These are phyloP conservation scores for Apiosordaria backusii DNA, from an alignment of 495 filamentous ascomycete genomes.

Conservation along the genomic window DNA sequence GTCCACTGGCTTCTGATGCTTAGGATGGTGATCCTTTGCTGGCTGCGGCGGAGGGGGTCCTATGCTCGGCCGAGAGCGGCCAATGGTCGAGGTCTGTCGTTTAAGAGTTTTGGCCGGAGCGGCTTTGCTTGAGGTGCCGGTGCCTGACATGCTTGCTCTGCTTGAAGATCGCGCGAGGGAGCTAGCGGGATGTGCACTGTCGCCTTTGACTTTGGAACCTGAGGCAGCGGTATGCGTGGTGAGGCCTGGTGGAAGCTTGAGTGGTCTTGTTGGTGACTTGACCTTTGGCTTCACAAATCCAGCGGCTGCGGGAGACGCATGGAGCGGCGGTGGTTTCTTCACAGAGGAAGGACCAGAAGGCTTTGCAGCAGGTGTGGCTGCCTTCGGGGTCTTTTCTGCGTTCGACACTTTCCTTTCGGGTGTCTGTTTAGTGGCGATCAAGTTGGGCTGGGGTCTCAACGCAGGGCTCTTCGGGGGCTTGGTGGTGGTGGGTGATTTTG, in stretches of 20 bases:
- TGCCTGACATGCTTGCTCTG: constrained; percentile 39
- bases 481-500: constrained; percentile 36
- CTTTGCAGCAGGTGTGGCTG: constrained; percentile 27
- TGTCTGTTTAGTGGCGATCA: constrained; percentile 25
- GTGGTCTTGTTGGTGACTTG: constrained; percentile 62
- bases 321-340: constrained; percentile 37
- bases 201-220: constrained; percentile 48
- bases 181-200: constrained; percentile 17
- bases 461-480: constrained; percentile 33
- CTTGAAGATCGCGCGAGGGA: constrained; percentile 43
- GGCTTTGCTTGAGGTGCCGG: constrained; percentile 17
- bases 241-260: constrained; percentile 58
- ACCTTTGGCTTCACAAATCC: constrained; percentile 56
- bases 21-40: constrained; percentile 38
- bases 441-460: constrained; percentile 23
- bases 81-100: constrained; percentile 41
- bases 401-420: constrained; percentile 30
- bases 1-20: constrained; percentile 52
- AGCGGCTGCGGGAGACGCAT: constrained; percentile 31
- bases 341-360: constrained; percentile 24
- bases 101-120: constrained; percentile 29
- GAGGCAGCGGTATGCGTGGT: constrained; percentile 62
- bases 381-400: constrained; percentile 30
- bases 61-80: constrained; percentile 46
- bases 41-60: constrained; percentile 47